Percentiles rank a stretch among this genome's conserved stretches.
These are phyloP conservation scores for Salix caprea DNA, from an alignment of 345 rosid species.

Conservation along the genomic window DNA sequence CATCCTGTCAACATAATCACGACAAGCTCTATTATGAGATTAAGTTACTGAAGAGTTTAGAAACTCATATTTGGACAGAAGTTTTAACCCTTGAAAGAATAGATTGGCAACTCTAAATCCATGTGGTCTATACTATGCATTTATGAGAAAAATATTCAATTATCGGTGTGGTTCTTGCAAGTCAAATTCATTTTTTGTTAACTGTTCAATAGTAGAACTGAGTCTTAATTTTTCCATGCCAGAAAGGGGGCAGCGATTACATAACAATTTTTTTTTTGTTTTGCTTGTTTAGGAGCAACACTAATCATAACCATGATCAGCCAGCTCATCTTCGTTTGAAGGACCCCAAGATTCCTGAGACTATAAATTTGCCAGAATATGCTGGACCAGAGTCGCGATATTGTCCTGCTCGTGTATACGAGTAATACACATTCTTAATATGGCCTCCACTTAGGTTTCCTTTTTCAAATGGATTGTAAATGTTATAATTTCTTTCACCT, in stretches of 20 bases:
- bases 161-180: no score
- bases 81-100: no score
- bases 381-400: constrained; percentile 86
- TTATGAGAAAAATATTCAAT: no score
- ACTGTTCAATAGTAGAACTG: no score
- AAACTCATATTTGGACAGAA: no score
- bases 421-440: constrained; percentile 41
- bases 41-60: no score
- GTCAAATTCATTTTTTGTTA: no score
- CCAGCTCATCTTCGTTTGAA: constrained; percentile 78
- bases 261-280: neutral
- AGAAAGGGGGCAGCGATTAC: constrained; percentile 6
- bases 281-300: constrained; percentile 66
- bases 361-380: constrained; percentile 70
- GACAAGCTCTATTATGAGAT: no score
- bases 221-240: neutral
- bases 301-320: constrained; percentile 93
- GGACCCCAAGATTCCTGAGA: constrained; percentile 64
- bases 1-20: no score
- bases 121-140: no score
- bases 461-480: neutral
- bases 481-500: constrained; percentile 6
- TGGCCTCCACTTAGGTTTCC: constrained; percentile 1
- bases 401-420: constrained; percentile 96
- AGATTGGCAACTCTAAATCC: no score